A percentile compares a stretch with the other conserved stretches of the same genome.
These are phyloP conservation scores for Piloderma croceum DNA, from an alignment of 768 basidiomycete species.

Conservation along the genomic window DNA sequence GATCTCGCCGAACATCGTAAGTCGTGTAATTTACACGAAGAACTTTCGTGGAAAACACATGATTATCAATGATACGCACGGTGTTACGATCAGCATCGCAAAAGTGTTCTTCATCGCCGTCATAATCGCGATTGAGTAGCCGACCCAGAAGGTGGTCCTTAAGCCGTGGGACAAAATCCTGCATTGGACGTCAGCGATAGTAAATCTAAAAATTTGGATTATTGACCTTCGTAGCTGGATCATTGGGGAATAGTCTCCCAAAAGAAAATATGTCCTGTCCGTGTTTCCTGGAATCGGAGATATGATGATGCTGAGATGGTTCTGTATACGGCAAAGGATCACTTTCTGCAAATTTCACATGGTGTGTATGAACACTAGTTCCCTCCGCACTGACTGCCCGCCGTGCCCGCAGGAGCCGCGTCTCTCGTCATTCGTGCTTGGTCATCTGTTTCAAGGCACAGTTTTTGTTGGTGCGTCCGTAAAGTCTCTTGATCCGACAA, in stretches of 20 bases:
- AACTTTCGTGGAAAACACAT: conserved; percentile 21
- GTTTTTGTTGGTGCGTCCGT: conserved; percentile 31
- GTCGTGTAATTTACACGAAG: conserved; percentile 25
- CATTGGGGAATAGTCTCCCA: conserved; percentile 6
- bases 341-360: not conserved
- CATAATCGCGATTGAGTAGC: conserved; percentile 15
- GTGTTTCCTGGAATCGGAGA: too few relatives aligned
- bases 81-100: conserved; percentile 11
- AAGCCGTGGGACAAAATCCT: conserved; percentile 27
- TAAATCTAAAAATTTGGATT: not conserved
- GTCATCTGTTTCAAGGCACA: conserved; percentile 27
- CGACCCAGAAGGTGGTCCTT: conserved; percentile 25
- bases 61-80: conserved; percentile 15
- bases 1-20: conserved; percentile 28
- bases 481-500: conserved; percentile 30
- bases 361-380: conserved; percentile 4
- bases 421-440: conserved; percentile 12
- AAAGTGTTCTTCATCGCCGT: conserved; percentile 24
- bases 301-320: too few relatives aligned
- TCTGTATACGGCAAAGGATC: too few relatives aligned
- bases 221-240: conserved; percentile 26
- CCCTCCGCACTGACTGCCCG: not conserved
- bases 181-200: not conserved
- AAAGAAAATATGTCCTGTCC: too few relatives aligned
- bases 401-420: conserved; percentile 10